Conservation (phyloP, 2,329 filamentous ascomycete species). For the Ceratocystis diversiconidia region DNA sequence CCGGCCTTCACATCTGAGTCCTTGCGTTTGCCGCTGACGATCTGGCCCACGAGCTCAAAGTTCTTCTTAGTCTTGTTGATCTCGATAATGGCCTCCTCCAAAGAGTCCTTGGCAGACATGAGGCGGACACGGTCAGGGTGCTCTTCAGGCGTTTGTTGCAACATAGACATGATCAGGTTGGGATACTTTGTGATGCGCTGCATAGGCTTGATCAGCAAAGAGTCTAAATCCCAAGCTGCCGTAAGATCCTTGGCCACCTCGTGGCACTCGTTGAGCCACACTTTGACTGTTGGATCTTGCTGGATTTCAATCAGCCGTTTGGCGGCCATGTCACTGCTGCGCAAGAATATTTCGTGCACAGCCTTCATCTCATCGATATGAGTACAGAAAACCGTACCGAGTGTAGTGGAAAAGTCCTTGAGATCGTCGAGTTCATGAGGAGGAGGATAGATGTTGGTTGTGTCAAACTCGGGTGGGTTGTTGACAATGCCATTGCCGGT, state of each 20-base stretch:
- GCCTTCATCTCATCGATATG: constrained; percentile 48
- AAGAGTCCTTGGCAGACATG: constrained; percentile 33
- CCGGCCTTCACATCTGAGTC: constrained; percentile 78
- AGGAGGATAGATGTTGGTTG: constrained; percentile 28
- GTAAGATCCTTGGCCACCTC: constrained; percentile 86
- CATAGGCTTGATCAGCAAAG: constrained; percentile 91
- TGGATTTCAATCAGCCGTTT: constrained; percentile 49
- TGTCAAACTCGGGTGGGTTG: constrained; percentile 29
- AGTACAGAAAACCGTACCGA: constrained; percentile 40
- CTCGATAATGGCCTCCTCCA: constrained; percentile 58
- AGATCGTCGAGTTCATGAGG: constrained; percentile 33
- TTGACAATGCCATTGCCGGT: constrained; percentile 27
- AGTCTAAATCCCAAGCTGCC: constrained; percentile 86
- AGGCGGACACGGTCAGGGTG: constrained; percentile 70
- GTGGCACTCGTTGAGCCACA: constrained; percentile 90
- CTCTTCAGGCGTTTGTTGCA: constrained; percentile 63
- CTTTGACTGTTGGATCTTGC: constrained; percentile 48
- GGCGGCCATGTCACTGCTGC: constrained; percentile 48
- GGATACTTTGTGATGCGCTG: constrained; percentile 92
- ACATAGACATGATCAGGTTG: constrained; percentile 64
- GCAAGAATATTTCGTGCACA: constrained; percentile 47
- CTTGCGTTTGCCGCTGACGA: constrained; percentile 65
- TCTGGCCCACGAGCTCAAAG: constrained; percentile 79
- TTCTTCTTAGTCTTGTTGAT: constrained; percentile 96
- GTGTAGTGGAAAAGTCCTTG: constrained; percentile 37